Base-by-base conservation (phyloP, 352 stramenopile genomes). In the Pelagophyceae sp. region DNA sequence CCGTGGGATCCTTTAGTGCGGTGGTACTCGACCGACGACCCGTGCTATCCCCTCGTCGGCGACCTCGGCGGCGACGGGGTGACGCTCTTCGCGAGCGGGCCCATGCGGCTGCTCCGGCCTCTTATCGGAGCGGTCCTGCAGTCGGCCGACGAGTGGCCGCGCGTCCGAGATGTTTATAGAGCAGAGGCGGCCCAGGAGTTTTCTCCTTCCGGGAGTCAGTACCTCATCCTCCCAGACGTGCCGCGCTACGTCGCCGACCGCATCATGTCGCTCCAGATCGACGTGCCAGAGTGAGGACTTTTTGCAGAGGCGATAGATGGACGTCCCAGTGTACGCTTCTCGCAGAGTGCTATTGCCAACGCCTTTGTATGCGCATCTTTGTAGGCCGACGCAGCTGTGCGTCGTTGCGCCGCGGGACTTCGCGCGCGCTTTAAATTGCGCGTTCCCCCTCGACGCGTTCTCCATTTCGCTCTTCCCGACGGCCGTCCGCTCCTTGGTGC, bases 1-100 rank as follows among this genome's bases (percentile, higher is more conserved):
- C 87, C 87, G 20, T 91, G 85, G 79, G 87, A 91, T 82, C 87
- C 87, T n/a, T 85, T 91, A n/a, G 76, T 84, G 54, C 70, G 86
- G 19, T 80, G 90, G n/a, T 89, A 87, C 75, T 83, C 80, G 27
- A 5, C 71, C 31, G 82, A 84, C 64, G 87, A 91, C 82, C 81
- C 85, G 5, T 71, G 88, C 27, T 91, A 90, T 79, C 87, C 87
- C 29, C 76, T 91, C 31, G 83, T 90, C 40, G 87, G 85, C 75
- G 87, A 90, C 78, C 58, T 90, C 20, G 86, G 86, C 37, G 11
- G 11, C 11, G 86, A 90, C 77, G 85, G 85, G 40, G 77, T 84
- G 0, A 90, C 86, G n/a, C 80, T 83, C 2, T 90, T 83, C 74
- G 75, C 80, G 19, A 83, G 61, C 29, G 86, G 87, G 65, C 87